Conservation (phyloP, 2,329 filamentous ascomycete genomes). For the Iodosphaeria phyllophila region DNA sequence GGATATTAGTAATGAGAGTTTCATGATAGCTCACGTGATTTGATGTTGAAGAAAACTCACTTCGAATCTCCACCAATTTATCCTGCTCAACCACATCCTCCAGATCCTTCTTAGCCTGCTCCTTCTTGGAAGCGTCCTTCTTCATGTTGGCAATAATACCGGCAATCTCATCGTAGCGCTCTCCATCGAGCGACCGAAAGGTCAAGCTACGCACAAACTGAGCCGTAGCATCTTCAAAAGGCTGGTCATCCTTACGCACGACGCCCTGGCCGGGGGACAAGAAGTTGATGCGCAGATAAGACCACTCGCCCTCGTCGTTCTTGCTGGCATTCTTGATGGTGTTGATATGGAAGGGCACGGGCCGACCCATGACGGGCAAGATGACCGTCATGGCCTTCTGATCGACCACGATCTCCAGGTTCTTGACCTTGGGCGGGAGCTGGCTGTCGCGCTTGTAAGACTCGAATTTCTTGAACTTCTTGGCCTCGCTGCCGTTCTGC, state of each 20-base stretch:
- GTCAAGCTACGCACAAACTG: conserved; percentile 94
- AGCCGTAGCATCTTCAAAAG: conserved; percentile 87
- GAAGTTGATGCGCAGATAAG: conserved; percentile 92
- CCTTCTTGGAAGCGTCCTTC: conserved; percentile 75
- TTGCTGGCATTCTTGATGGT: conserved; percentile 99
- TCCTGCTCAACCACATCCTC: conserved; percentile 98
- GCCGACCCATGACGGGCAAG: conserved; percentile 89
- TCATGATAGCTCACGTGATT: background rate
- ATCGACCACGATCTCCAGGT: conserved; percentile 80
- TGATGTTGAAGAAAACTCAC: conserved; percentile 28
- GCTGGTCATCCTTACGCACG: conserved; percentile 89
- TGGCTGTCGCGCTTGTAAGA: conserved; percentile 98
- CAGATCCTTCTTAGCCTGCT: conserved; percentile 98
- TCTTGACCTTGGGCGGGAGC: conserved; percentile 64
- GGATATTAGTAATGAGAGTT: conserved; percentile 18
- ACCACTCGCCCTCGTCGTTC: conserved; percentile 86
- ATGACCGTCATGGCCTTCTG: conserved; percentile 79
- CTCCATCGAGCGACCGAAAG: conserved; percentile 76
- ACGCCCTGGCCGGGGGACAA: conserved; percentile 94
- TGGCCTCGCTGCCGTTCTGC: conserved; percentile 78
- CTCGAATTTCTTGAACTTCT: conserved; percentile 98
- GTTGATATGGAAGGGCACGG: conserved; percentile 91
- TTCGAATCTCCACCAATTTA: conserved; percentile 87
- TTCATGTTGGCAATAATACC: conserved; percentile 92
- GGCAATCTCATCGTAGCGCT: conserved; percentile 77